These are phyloP conservation scores for Podospora appendiculata DNA, from an alignment of 495 filamentous ascomycete genomes.

Conservation along the genomic window DNA sequence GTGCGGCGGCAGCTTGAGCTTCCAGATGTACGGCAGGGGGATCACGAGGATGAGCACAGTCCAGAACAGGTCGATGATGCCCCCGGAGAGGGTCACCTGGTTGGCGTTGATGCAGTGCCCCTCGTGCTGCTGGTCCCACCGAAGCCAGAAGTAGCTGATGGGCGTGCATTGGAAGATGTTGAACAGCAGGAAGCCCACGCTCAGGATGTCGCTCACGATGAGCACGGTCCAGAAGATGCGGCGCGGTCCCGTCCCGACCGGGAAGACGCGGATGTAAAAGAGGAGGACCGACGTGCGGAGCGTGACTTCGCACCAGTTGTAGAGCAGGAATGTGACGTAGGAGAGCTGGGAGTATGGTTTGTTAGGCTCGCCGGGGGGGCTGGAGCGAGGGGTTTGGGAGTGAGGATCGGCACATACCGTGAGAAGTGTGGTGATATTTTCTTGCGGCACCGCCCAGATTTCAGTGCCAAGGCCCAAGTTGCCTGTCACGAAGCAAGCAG, in stretches of 20 bases:
- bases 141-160: slow-evolving; percentile 19
- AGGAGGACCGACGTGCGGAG: slow-evolving; percentile 3
- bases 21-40: slow-evolving; percentile 3
- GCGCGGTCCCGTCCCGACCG: not conserved
- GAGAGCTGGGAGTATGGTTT: not conserved
- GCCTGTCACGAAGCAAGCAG: not conserved
- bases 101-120: slow-evolving; percentile 20
- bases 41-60: slow-evolving; percentile 9
- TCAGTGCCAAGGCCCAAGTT: not conserved
- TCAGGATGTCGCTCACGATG: slow-evolving; percentile 4
- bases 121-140: slow-evolving; percentile 10
- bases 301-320: slow-evolving; percentile 2
- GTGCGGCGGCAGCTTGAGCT: not conserved
- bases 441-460: not conserved
- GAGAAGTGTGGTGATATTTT: not conserved
- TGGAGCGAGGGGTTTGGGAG: too few species aligned
- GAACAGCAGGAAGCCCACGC: slow-evolving; percentile 5
- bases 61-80: slow-evolving; percentile 9
- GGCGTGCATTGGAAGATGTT: slow-evolving; percentile 21
- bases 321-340: slow-evolving; percentile 4
- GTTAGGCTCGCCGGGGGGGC: not conserved
- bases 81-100: not conserved
- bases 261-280: slow-evolving; percentile 14
- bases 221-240: slow-evolving; percentile 9
- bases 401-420: not conserved